Evolutionary conservation across 1,284 basidiomycete species (phyloP), one percentile per base, ranked within the genome.

Genomic region (Ceratobasidium sp.): DNA sequence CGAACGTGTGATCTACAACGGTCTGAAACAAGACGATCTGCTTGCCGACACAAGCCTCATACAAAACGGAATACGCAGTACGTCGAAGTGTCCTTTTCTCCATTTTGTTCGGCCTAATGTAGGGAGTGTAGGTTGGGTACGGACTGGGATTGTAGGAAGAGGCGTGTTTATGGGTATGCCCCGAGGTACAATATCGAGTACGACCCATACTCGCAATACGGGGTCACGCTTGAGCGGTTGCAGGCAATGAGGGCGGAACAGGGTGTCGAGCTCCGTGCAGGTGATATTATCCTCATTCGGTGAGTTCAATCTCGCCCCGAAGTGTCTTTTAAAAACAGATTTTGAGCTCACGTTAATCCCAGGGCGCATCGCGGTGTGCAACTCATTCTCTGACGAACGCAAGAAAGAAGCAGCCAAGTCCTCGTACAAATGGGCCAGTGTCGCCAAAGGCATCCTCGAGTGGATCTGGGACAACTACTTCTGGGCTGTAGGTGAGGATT

Each of bases 401-500:
- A 69, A 75, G 59, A 16, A 25, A 74, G 75, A 72, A 73, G 62
- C 48, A 72, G 69, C 36, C 66, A 75, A 54, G 58, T 42, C 58
- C 36, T 53, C 61, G 51, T 46, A 64, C 36, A 75, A 42, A 25
- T 72, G 44, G 73, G 77, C 75, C 40, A 79, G 80, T 36, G 77
- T 80, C 2, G 73, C 66, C 38, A 79, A 81, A 48, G 78, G 79
- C 9, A 75, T 80, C 60, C 76, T 78, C 66, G 75, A 73, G 51
- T 83, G 80, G 77, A 77, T 82, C 73, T 83, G 82, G 82, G 79
- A 83, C 58, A 77, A 81, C 36, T 81, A 82, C 46, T 80, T 83
- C 59, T 79, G 82, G 1, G 82, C 82, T 3, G 81, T 83, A 5
- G 81, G 77, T 0, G 77, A 77, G 1, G 82, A 83, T 74, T 76